Evolutionary conservation across 2,329 filamentous ascomycete species (phyloP).

Genomic region (Acrodontium crateriforme): DNA sequence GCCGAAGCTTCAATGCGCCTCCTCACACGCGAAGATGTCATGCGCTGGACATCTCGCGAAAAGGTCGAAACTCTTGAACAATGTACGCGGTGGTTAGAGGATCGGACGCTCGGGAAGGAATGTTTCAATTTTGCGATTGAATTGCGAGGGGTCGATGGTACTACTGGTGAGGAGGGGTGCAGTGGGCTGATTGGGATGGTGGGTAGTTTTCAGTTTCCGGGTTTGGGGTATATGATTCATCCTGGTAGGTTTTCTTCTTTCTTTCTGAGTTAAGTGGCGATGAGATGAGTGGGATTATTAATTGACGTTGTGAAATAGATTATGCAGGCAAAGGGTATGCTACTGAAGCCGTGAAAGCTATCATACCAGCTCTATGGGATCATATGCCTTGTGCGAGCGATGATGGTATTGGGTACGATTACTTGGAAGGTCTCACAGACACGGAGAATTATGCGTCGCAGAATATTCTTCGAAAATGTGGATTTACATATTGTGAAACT

Average conservation of each 20-base stretch:
- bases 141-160: no score
- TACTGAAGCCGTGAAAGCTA: constrained; percentile 30
- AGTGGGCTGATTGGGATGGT: constrained; percentile 31
- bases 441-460: constrained; percentile 39
- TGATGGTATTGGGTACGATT: constrained; percentile 18
- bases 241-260: constrained; percentile 11
- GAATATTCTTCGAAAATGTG: constrained; percentile 42
- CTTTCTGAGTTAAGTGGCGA: no score
- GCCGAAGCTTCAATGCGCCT: constrained; percentile 37
- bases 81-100: constrained; percentile 24
- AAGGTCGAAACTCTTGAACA: constrained; percentile 4
- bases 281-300: not conserved
- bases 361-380: constrained; percentile 28
- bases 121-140: constrained; percentile 47
- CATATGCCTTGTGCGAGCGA: constrained; percentile 19
- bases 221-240: constrained; percentile 32
- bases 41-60: constrained; percentile 39
- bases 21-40: constrained; percentile 46
- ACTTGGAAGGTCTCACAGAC: constrained; percentile 34
- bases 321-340: constrained; percentile 27
- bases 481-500: constrained; percentile 36
- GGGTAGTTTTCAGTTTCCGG: constrained; percentile 27
- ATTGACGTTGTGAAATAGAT: constrained; percentile 5
- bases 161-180: no score
- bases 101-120: constrained; percentile 22